These are phyloP conservation scores for Pythium vanterpoolii DNA, from an alignment of 352 stramenopile genomes.

Conservation along the genomic window DNA sequence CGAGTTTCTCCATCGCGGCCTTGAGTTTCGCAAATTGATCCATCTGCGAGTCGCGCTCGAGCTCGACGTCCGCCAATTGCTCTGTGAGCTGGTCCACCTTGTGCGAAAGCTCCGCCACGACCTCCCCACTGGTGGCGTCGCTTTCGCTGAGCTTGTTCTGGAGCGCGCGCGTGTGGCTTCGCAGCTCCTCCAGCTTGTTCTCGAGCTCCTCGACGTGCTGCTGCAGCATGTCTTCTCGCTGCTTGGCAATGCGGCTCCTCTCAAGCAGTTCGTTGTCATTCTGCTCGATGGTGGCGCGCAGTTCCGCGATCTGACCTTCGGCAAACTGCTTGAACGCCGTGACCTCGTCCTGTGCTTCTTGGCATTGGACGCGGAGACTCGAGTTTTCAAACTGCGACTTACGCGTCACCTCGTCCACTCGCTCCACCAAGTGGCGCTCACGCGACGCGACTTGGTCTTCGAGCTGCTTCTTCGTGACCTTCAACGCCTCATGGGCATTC, in stretches of 20 bases:
- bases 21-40: constrained; percentile 38
- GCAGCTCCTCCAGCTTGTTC: constrained; percentile 26
- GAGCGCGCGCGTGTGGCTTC: constrained; percentile 6
- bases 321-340: constrained; percentile 48
- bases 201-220: constrained; percentile 30
- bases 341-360: constrained; percentile 46
- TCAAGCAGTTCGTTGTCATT: constrained; percentile 37
- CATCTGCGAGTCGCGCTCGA: constrained; percentile 5
- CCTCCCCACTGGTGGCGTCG: not conserved
- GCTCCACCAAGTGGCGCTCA: constrained; percentile 34
- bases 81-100: constrained; percentile 27
- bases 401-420: constrained; percentile 31
- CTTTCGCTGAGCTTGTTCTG: constrained; percentile 15
- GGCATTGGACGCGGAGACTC: constrained; percentile 38
- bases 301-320: constrained; percentile 46
- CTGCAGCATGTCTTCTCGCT: constrained; percentile 29
- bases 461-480: constrained; percentile 31
- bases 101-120: constrained; percentile 20
- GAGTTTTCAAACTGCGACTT: constrained; percentile 33
- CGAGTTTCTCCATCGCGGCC: constrained; percentile 41
- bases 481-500: constrained; percentile 12
- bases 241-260: constrained; percentile 20
- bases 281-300: constrained; percentile 36
- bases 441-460: constrained; percentile 26
- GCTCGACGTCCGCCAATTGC: constrained; percentile 22